phyloP scores from a whole-genome alignment of 1,284 basidiomycete genomes.

The Naganishia sp. region DNA sequence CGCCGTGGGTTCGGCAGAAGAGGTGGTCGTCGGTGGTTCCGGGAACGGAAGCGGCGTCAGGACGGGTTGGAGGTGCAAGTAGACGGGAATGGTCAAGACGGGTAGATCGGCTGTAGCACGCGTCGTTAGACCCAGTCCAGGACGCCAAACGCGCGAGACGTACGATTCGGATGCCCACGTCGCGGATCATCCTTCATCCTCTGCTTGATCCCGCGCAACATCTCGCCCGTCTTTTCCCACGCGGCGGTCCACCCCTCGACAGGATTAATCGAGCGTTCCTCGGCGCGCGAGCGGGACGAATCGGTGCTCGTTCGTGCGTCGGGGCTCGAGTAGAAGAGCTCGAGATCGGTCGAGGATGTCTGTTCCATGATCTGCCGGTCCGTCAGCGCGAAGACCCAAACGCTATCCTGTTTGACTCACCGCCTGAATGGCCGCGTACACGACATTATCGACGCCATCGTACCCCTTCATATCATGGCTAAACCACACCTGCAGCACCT shows the following conservation, averaged over 20 bases:
- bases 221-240: slow-evolving; percentile 69
- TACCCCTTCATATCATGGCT: slow-evolving; percentile 96
- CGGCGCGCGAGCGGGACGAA: slow-evolving; percentile 44
- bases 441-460: slow-evolving; percentile 92
- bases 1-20: slow-evolving; percentile 36
- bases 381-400: not conserved
- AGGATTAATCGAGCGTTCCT: slow-evolving; percentile 69
- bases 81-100: slow-evolving; percentile 86
- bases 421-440: slow-evolving; percentile 78
- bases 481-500: slow-evolving; percentile 93
- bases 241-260: slow-evolving; percentile 82
- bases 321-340: slow-evolving; percentile 15
- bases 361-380: slow-evolving; percentile 34
- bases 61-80: slow-evolving; percentile 89
- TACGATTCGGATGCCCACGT: slow-evolving; percentile 37
- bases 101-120: slow-evolving; percentile 56
- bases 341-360: slow-evolving; percentile 26
- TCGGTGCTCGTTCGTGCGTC: not conserved
- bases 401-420: slow-evolving; percentile 56
- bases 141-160: not conserved
- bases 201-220: slow-evolving; percentile 39
- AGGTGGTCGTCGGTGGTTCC: slow-evolving; percentile 41
- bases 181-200: slow-evolving; percentile 42
- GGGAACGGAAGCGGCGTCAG: slow-evolving; percentile 61
- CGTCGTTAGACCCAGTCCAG: not conserved